Base-by-base conservation (phyloP, 1,139 yeast species). In the Pichia sp. region DNA sequence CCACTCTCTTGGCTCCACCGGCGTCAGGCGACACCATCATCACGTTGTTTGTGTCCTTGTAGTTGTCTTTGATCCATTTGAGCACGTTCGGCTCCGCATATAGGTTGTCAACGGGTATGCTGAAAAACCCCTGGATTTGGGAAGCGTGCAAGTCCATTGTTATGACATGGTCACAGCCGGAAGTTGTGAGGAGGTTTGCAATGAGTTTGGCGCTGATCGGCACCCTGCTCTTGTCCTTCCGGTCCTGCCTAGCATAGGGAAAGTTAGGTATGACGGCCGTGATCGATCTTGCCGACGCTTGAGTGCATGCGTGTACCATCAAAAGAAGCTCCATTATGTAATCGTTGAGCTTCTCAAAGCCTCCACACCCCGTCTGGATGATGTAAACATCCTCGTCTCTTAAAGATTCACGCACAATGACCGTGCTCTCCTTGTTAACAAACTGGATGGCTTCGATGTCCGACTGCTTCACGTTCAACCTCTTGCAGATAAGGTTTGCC, bases 81-180 rank as follows among this genome's bases (percentile, higher is more conserved):
- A 87, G 77, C 36, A 85, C 88, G 55, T 82, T 78, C 40, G 95
- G 95, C 65, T 87, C 95, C 23, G 93, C 93, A 63, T 86, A 87
- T 60, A 87, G 73, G 64, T 87, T 87, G 69, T 87, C 95, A 31
- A 87, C 95, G 1, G 95, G 95, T 41, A 85, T 87, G 57, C 81
- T 81, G 73, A 87, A 87, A 64, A 87, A 87, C 2, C 95, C 95
- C 70, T 87, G 95, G 60, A 87, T 87, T 69, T 87, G 95, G 5
- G 92, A 85, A 13, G 93, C 93, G 66, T 87, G 95, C 62, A 87
- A 72, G 68, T 87, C 95, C 90, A 87, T 81, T 16, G 95, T 86
- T 60, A 87, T 85, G 34, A 87, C 89, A 70, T 87, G 92, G 64
- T 84, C 78, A 70, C 93, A 87, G 1, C 95, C 95, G 4, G 93